These are phyloP conservation scores for Mercurialis annua DNA, from an alignment of 345 rosid genomes.

Conservation along the genomic window DNA sequence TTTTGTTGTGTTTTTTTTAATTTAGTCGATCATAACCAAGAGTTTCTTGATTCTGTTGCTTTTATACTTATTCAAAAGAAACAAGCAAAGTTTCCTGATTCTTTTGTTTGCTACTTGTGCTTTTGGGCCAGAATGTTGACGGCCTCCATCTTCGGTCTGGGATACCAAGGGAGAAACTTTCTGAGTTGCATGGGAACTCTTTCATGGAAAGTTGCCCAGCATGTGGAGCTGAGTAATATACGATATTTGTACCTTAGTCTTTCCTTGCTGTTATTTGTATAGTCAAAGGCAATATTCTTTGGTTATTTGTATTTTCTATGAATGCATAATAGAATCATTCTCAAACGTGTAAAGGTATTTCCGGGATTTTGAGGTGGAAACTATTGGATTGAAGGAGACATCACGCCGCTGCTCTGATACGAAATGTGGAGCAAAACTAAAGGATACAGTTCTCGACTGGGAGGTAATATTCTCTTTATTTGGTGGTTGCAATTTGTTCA, in stretches of 20 bases:
- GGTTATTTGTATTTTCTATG: neutral
- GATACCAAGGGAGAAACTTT: slow-evolving; percentile 93
- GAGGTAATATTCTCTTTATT: slow-evolving; percentile 50
- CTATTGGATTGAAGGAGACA: slow-evolving; percentile 92
- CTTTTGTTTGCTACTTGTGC: neutral
- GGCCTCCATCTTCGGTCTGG: slow-evolving; percentile 99
- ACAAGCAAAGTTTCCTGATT: neutral
- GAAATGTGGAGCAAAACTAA: slow-evolving; percentile 79
- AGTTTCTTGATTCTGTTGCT: no score
- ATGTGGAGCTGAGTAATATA: slow-evolving; percentile 71
- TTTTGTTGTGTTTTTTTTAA: neutral
- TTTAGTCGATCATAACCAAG: neutral
- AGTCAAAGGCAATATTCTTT: neutral
- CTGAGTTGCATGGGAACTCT: slow-evolving; percentile 91
- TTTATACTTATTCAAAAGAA: neutral
- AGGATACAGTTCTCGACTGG: slow-evolving; percentile 97
- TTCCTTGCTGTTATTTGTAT: neutral
- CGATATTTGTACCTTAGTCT: neutral
- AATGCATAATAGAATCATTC: neutral
- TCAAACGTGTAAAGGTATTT: slow-evolving; percentile 53
- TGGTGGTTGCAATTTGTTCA: neutral
- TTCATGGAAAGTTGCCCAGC: slow-evolving; percentile 89
- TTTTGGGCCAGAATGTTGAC: slow-evolving; percentile 65
- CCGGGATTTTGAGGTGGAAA: slow-evolving; percentile 95
- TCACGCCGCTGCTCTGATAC: slow-evolving; percentile 63